Conservation (phyloP, 2,329 filamentous ascomycete genomes). For the Ambrosiella xylebori region DNA sequence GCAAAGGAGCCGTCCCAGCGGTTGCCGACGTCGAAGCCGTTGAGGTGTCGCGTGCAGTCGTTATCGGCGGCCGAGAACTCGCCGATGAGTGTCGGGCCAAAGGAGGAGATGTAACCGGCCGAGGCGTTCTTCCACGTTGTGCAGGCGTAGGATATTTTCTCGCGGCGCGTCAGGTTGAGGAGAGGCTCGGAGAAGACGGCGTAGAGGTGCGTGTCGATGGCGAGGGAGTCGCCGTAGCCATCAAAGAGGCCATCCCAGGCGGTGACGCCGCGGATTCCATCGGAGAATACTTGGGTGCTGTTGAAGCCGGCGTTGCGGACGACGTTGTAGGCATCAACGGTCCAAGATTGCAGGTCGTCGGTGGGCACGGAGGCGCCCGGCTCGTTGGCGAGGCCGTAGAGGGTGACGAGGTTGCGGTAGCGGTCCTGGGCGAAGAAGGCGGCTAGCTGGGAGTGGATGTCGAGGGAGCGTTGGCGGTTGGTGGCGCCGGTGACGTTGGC, state of each 20-base stretch:
- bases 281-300: slow-evolving; percentile 46
- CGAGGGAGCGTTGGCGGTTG: slow-evolving; percentile 34
- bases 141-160: slow-evolving; percentile 54
- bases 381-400: slow-evolving; percentile 53
- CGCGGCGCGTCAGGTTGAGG: slow-evolving; percentile 45
- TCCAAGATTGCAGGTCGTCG: slow-evolving; percentile 40
- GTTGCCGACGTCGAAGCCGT: slow-evolving; percentile 52
- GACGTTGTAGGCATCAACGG: slow-evolving; percentile 32
- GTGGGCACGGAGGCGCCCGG: slow-evolving; percentile 42
- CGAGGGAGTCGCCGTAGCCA: slow-evolving; percentile 35
- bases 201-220: slow-evolving; percentile 67
- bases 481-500: slow-evolving; percentile 12
- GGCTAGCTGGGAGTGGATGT: slow-evolving; percentile 29
- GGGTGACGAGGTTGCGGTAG: slow-evolving; percentile 37
- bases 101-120: slow-evolving; percentile 29
- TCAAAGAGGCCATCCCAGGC: slow-evolving; percentile 55
- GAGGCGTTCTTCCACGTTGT: slow-evolving; percentile 44
- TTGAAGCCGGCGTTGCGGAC: slow-evolving; percentile 44
- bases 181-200: slow-evolving; percentile 59
- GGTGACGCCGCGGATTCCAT: slow-evolving; percentile 54
- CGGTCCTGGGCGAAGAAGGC: slow-evolving; percentile 20
- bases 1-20: slow-evolving; percentile 57
- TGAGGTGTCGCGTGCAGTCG: slow-evolving; percentile 39
- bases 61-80: slow-evolving; percentile 68
- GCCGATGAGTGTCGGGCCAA: slow-evolving; percentile 57